Evolutionary conservation across 2,329 filamentous ascomycete species (phyloP).

Genomic region (Alternaria viburni): DNA sequence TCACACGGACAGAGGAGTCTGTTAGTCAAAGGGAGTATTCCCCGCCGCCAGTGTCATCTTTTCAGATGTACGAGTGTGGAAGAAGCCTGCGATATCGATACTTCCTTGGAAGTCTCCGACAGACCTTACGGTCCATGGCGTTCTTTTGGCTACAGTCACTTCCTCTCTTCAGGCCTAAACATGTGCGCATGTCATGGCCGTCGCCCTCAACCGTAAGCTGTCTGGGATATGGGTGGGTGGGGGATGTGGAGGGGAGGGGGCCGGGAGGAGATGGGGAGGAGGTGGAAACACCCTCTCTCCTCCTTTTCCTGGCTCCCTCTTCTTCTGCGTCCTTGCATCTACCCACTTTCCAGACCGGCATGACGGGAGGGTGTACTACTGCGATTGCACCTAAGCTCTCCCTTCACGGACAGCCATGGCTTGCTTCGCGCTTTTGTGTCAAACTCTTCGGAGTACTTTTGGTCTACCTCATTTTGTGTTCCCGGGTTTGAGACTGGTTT

Average conservation of each 20-base stretch:
- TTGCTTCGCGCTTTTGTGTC: background rate
- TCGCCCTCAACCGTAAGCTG: background rate
- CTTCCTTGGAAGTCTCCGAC: conserved; percentile 18
- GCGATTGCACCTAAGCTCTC: background rate
- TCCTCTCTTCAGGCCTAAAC: conserved; percentile 8
- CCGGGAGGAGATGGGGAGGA: background rate
- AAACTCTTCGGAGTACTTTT: conserved; percentile 3
- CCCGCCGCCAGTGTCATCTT: conserved; percentile 23
- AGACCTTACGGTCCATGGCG: conserved; percentile 31
- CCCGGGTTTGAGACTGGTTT: conserved; percentile 7
- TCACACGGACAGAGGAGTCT: background rate
- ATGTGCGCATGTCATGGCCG: background rate
- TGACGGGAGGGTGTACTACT: background rate
- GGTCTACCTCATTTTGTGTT: conserved; percentile 6
- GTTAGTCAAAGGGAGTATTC: conserved; percentile 12
- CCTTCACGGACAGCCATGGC: background rate
- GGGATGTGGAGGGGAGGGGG: background rate
- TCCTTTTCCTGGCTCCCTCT: background rate
- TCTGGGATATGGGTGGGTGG: background rate
- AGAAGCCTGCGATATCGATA: conserved; percentile 25
- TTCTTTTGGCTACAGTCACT: conserved; percentile 13
- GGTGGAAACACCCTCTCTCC: background rate
- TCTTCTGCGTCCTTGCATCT: background rate
- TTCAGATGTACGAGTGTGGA: conserved; percentile 20
- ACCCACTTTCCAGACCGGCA: background rate